Conservation (phyloP, 1,284 basidiomycete genomes). For the Cutaneotrichosporon daszewskae region DNA sequence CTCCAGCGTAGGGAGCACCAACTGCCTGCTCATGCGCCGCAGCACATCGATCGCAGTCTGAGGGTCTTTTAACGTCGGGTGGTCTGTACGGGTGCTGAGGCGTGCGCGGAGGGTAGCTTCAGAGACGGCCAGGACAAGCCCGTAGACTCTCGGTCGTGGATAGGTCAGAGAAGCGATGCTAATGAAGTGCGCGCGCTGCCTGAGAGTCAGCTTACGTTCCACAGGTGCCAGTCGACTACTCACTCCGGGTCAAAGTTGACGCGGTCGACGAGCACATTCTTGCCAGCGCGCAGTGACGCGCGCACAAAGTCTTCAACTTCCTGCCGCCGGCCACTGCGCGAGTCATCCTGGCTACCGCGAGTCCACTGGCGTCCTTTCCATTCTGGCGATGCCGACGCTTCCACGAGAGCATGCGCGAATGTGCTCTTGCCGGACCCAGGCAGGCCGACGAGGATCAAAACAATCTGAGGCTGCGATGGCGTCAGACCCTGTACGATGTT, state of each 20-base stretch:
- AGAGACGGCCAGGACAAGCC: constrained; percentile 23
- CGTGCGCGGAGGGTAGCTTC: constrained; percentile 26
- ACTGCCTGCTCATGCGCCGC: constrained; percentile 28
- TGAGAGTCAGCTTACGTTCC: constrained; percentile 12
- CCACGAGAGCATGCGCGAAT: constrained; percentile 32
- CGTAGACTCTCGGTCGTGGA: constrained; percentile 19
- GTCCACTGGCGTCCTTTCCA: constrained; percentile 25
- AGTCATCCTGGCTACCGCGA: constrained; percentile 46
- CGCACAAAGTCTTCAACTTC: constrained; percentile 38
- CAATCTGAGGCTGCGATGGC: constrained; percentile 30
- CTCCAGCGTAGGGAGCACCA: constrained; percentile 21
- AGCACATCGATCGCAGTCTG: constrained; percentile 37
- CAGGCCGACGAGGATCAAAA: constrained; percentile 42
- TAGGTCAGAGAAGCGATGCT: constrained; percentile 19
- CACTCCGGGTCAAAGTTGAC: constrained; percentile 42
- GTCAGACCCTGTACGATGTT: too few relatives aligned
- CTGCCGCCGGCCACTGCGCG: constrained; percentile 29
- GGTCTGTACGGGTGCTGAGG: constrained; percentile 25
- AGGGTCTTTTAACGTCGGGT: constrained; percentile 41
- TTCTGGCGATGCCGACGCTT: constrained; percentile 1
- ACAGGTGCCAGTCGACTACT: constrained; percentile 8
- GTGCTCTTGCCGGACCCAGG: constrained; percentile 45
- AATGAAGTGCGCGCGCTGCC: constrained; percentile 45
- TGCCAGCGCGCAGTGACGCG: constrained; percentile 24
- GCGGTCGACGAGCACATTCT: constrained; percentile 44